phyloP scores from a whole-genome alignment of 2,329 filamentous ascomycete species.

The Orbilia ellipsospora region DNA sequence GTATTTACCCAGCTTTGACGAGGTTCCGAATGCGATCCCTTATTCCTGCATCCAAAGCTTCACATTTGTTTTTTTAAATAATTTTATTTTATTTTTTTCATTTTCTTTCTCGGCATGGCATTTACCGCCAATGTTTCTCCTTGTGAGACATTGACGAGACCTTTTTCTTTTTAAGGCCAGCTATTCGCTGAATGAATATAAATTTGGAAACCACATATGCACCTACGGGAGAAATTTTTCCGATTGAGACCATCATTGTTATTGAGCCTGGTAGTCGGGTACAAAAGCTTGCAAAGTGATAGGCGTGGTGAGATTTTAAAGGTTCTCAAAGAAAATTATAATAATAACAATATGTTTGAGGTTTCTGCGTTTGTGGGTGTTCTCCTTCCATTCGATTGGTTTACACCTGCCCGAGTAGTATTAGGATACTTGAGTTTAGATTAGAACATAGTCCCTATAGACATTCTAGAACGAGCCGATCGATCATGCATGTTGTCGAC shows the following conservation, averaged over 20 bases:
- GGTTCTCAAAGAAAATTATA: no score
- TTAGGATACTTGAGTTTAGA: slow-evolving; percentile 29
- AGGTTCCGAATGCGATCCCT: slow-evolving; percentile 50
- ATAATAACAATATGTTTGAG: slow-evolving; percentile 5
- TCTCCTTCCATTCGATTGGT: slow-evolving; percentile 21
- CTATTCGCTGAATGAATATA: slow-evolving; percentile 9
- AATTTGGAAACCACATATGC: slow-evolving; percentile 30
- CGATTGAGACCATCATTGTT: neutral
- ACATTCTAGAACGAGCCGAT: slow-evolving; percentile 24
- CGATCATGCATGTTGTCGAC: neutral
- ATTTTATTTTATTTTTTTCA: neutral
- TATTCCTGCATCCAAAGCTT: slow-evolving; percentile 12
- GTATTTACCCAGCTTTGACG: slow-evolving; percentile 21
- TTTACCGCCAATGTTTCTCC: slow-evolving; percentile 33
- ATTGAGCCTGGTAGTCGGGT: slow-evolving; percentile 32
- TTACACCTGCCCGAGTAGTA: slow-evolving; percentile 37
- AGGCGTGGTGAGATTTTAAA: slow-evolving; percentile 9
- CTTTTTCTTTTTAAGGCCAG: neutral
- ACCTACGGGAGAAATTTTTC: slow-evolving; percentile 23
- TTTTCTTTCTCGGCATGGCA: slow-evolving; percentile 12
- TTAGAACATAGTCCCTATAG: neutral
- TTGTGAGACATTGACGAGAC: slow-evolving; percentile 31
- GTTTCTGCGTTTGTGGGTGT: neutral
- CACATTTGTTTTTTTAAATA: slow-evolving; percentile 8
- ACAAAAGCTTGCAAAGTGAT: slow-evolving; percentile 11